phyloP scores from a whole-genome alignment of 176 grass and related monocot genomes.

The Lolium multiflorum region DNA sequence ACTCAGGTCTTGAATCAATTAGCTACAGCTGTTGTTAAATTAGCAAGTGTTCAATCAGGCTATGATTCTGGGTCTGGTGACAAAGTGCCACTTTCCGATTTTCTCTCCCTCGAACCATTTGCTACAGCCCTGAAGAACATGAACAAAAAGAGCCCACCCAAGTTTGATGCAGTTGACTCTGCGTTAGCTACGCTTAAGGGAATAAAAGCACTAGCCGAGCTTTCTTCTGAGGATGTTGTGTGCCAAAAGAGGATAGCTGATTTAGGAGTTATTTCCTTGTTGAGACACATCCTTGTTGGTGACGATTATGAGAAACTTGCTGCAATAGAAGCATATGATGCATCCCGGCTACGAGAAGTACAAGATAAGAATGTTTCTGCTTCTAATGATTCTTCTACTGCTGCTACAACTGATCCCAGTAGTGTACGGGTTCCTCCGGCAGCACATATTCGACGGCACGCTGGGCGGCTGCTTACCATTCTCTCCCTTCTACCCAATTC shows the following conservation, averaged over 20 bases:
- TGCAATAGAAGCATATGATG: constrained; percentile 95
- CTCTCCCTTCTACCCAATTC: constrained; percentile 79
- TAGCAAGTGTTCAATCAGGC: constrained; percentile 57
- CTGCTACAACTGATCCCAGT: constrained; percentile 61
- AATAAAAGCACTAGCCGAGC: constrained; percentile 91
- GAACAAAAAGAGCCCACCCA: constrained; percentile 85
- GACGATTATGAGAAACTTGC: constrained; percentile 99
- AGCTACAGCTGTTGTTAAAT: constrained; percentile 74
- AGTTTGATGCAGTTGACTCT: constrained; percentile 93
- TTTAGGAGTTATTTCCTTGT: constrained; percentile 78
- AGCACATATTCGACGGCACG: constrained; percentile 90
- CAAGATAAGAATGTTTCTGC: constrained; percentile 51
- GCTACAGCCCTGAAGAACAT: constrained; percentile 72
- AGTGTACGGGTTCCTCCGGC: constrained; percentile 91
- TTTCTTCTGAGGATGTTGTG: constrained; percentile 82
- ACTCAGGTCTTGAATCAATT: constrained; percentile 82
- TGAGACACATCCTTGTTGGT: constrained; percentile 76
- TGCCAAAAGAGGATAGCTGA: constrained; percentile 86
- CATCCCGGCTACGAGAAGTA: constrained; percentile 76
- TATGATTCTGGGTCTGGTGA: constrained; percentile 54
- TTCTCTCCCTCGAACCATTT: constrained; percentile 92
- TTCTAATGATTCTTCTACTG: constrained; percentile 56
- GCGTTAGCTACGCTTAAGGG: constrained; percentile 85
- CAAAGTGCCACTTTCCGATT: constrained; percentile 67
- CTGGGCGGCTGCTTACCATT: constrained; percentile 82